Percentiles rank a stretch among this genome's conserved stretches.
Conservation (phyloP, 2,329 filamentous ascomycete genomes). For the Fusarium illudens region DNA sequence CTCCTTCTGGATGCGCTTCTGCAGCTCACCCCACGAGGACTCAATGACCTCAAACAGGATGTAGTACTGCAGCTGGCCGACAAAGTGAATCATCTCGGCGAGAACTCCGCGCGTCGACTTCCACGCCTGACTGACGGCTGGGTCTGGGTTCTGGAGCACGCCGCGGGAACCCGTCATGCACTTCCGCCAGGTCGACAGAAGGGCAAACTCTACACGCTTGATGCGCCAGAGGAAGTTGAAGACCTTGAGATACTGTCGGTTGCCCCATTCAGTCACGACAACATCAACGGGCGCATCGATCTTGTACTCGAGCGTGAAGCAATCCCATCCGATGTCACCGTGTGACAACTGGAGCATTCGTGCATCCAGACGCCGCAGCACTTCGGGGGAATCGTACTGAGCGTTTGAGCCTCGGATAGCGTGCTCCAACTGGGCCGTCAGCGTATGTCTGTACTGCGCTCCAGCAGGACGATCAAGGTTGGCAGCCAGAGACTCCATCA, state of each 20-base stretch:
- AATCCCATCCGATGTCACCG: slow-evolving; percentile 98
- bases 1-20: slow-evolving; percentile 81
- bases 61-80: slow-evolving; percentile 97
- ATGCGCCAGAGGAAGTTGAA: slow-evolving; percentile 99
- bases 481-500: slow-evolving; percentile 95
- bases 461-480: slow-evolving; percentile 97
- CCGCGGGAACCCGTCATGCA: slow-evolving; percentile 95
- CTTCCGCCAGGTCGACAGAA: slow-evolving; percentile 89
- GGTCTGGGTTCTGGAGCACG: slow-evolving; percentile 80
- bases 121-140: slow-evolving; percentile 80
- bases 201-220: slow-evolving; percentile 95
- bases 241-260: slow-evolving; percentile 95
- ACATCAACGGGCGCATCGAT: slow-evolving; percentile 97
- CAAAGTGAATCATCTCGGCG: slow-evolving; percentile 98
- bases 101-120: slow-evolving; percentile 87
- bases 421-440: slow-evolving; percentile 97
- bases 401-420: slow-evolving; percentile 97
- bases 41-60: slow-evolving; percentile 99
- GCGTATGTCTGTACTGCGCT: slow-evolving; percentile 92
- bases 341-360: slow-evolving; percentile 97
- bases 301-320: slow-evolving; percentile 98
- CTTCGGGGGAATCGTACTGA: slow-evolving; percentile 92
- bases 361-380: slow-evolving; percentile 91
- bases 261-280: slow-evolving; percentile 94
- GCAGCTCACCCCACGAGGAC: slow-evolving; percentile 90